Percentiles rank a stretch among this genome's conserved stretches.
phyloP scores from a whole-genome alignment of 805 yeast species.

The Kurtzmaniella fragi region DNA sequence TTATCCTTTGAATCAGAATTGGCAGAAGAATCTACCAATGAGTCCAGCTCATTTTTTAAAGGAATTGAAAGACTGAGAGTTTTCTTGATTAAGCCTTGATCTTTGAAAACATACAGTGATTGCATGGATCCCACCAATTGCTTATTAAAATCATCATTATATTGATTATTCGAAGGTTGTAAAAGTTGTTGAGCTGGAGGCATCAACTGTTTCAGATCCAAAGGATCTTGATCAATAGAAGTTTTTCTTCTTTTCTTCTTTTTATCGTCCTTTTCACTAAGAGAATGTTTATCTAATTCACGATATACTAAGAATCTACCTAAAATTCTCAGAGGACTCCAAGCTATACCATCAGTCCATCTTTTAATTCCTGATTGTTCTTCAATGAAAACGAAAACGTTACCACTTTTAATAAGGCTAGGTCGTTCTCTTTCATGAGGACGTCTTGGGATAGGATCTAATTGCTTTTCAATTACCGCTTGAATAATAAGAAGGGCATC shows the following conservation, averaged over 20 bases:
- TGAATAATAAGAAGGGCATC: conserved; percentile 83
- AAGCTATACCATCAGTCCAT: conserved; percentile 95
- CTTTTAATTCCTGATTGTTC: conserved; percentile 78
- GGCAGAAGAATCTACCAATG: conserved; percentile 10
- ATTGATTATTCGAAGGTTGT: conserved; percentile 3
- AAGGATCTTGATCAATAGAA: conserved; percentile 9
- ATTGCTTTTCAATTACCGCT: conserved; percentile 59
- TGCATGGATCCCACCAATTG: conserved; percentile 46
- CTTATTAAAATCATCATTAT: conserved; percentile 8
- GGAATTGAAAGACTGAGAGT: conserved; percentile 63
- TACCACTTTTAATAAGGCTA: conserved; percentile 65
- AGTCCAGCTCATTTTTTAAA: neutral
- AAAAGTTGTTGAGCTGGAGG: conserved; percentile 8
- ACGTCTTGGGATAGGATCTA: conserved; percentile 65
- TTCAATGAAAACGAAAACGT: conserved; percentile 80
- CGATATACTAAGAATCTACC: conserved; percentile 84
- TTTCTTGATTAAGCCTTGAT: conserved; percentile 75
- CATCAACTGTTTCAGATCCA: conserved; percentile 4
- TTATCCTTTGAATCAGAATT: conserved; percentile 21
- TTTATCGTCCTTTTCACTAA: conserved; percentile 39
- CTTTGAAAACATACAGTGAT: conserved; percentile 60
- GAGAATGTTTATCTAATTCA: conserved; percentile 44
- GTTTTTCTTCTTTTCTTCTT: conserved; percentile 30
- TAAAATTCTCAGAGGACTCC: conserved; percentile 88
- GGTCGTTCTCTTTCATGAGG: conserved; percentile 78